A percentile compares a stretch with the other conserved stretches of the same genome.
phyloP scores from a whole-genome alignment of 2,329 filamentous ascomycete species.

The Lanzia echinophila region DNA sequence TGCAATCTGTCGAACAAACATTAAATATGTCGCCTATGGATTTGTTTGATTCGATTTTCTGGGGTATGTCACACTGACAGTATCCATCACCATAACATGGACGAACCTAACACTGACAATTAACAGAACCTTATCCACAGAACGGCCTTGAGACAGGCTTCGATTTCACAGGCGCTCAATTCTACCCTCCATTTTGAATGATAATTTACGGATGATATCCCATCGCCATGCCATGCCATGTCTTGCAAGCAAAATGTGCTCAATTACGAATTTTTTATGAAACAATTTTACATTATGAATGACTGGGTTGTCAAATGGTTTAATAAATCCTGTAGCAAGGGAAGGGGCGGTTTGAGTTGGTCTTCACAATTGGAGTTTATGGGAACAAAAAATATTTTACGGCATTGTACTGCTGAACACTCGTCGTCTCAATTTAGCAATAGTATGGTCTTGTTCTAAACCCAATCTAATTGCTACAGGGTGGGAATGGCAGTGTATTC shows the following conservation, averaged over 20 bases:
- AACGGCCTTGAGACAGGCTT: slow-evolving; percentile 7
- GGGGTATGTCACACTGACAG: slow-evolving; percentile 43
- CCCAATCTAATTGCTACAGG: too few relatives aligned
- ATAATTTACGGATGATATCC: background rate
- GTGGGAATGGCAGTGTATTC: too few relatives aligned
- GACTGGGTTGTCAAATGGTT: too few relatives aligned
- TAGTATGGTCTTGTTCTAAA: too few relatives aligned
- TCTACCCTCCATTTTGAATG: slow-evolving; percentile 1
- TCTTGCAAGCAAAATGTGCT: background rate
- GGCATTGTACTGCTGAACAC: too few relatives aligned
- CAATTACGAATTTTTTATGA: background rate
- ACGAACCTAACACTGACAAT: background rate
- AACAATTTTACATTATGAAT: too few relatives aligned
- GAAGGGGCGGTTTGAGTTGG: too few relatives aligned
- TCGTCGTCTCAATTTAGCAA: too few relatives aligned
- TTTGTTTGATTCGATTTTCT: slow-evolving; percentile 62
- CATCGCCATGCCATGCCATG: background rate
- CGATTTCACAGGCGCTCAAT: slow-evolving; percentile 2
- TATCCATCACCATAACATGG: background rate
- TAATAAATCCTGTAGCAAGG: too few relatives aligned
- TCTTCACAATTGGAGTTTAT: too few relatives aligned
- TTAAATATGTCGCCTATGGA: slow-evolving; percentile 62
- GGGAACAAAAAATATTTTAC: too few relatives aligned
- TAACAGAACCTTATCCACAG: slow-evolving; percentile 6
- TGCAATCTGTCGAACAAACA: slow-evolving; percentile 46